Percentiles rank a stretch among this genome's conserved stretches.
Conservation (phyloP, 805 yeast species). For the Myxozyma sirexii region DNA sequence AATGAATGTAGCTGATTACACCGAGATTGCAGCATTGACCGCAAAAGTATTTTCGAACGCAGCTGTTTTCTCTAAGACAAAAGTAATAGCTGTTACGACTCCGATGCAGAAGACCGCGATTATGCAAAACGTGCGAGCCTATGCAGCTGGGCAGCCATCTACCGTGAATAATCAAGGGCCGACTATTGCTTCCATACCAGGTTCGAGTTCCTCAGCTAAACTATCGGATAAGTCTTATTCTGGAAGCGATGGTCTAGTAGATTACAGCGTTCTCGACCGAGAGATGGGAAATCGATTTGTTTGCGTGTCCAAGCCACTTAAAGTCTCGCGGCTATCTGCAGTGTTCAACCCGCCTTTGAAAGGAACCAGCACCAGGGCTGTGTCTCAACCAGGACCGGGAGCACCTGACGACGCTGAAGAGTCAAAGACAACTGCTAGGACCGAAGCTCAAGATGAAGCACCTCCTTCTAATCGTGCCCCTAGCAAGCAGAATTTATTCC, state of each 20-base stretch:
- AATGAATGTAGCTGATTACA: slow-evolving; percentile 36
- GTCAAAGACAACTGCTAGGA: background rate
- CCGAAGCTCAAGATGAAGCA: background rate
- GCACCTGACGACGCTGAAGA: slow-evolving; percentile 2
- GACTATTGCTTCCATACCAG: background rate
- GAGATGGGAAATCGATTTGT: slow-evolving; percentile 25
- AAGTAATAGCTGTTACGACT: slow-evolving; percentile 33
- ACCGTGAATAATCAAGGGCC: slow-evolving; percentile 3
- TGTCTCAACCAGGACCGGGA: background rate
- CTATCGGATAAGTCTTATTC: background rate
- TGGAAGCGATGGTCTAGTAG: slow-evolving; percentile 10
- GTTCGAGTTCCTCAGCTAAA: background rate
- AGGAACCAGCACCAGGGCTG: background rate
- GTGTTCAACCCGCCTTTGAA: slow-evolving; percentile 13
- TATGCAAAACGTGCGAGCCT: slow-evolving; percentile 27
- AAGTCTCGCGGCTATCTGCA: slow-evolving; percentile 24
- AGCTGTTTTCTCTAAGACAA: slow-evolving; percentile 21
- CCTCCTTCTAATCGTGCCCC: background rate
- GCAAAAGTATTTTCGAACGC: slow-evolving; percentile 22
- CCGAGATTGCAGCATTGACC: slow-evolving; percentile 30
- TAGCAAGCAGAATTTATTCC: slow-evolving; percentile 25
- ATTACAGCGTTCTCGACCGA: slow-evolving; percentile 20
- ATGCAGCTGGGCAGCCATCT: slow-evolving; percentile 14
- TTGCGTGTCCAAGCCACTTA: slow-evolving; percentile 33
- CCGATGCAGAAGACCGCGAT: slow-evolving; percentile 37